These are phyloP conservation scores for Infundibulicybe gibba DNA, from an alignment of 768 basidiomycete species.

Conservation along the genomic window DNA sequence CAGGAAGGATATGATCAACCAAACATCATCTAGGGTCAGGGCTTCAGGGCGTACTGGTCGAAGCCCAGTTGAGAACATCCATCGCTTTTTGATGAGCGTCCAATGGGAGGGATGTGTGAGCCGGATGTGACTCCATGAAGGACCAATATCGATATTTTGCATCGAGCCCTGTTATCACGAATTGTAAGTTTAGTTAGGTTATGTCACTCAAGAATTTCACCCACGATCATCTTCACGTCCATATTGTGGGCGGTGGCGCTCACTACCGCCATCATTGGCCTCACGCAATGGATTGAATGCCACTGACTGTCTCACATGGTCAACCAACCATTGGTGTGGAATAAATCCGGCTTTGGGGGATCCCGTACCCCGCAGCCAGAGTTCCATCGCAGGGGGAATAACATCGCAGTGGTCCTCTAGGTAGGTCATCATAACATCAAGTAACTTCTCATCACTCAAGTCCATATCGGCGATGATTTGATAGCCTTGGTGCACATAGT, in stretches of 20 bases:
- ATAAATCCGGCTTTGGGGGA: slow-evolving; percentile 24
- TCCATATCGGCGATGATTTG: slow-evolving; percentile 71
- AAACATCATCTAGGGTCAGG: no score
- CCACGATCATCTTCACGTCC: slow-evolving; percentile 37
- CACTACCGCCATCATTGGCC: slow-evolving; percentile 14
- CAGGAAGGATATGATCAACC: background rate
- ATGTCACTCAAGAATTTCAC: slow-evolving; percentile 14
- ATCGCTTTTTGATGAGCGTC: slow-evolving; percentile 65
- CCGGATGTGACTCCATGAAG: slow-evolving; percentile 25
- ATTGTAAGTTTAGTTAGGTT: background rate
- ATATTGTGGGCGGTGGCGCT: slow-evolving; percentile 5
- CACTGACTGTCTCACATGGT: slow-evolving; percentile 57
- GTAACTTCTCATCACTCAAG: slow-evolving; percentile 45
- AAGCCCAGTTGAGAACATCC: slow-evolving; percentile 78
- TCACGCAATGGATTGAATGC: slow-evolving; percentile 28
- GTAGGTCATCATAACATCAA: slow-evolving; percentile 47
- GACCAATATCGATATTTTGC: slow-evolving; percentile 81
- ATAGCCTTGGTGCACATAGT: slow-evolving; percentile 63
- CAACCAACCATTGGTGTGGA: slow-evolving; percentile 56
- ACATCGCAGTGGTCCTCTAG: slow-evolving; percentile 32
- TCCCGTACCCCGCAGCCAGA: slow-evolving; percentile 55
- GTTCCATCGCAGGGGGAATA: slow-evolving; percentile 40
- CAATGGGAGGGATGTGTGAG: slow-evolving; percentile 55
- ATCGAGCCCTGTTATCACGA: slow-evolving; percentile 60
- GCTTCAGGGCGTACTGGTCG: slow-evolving; percentile 48